phyloP scores from a whole-genome alignment of 2,329 filamentous ascomycete species.

The Torrubiella hemipterigena region DNA sequence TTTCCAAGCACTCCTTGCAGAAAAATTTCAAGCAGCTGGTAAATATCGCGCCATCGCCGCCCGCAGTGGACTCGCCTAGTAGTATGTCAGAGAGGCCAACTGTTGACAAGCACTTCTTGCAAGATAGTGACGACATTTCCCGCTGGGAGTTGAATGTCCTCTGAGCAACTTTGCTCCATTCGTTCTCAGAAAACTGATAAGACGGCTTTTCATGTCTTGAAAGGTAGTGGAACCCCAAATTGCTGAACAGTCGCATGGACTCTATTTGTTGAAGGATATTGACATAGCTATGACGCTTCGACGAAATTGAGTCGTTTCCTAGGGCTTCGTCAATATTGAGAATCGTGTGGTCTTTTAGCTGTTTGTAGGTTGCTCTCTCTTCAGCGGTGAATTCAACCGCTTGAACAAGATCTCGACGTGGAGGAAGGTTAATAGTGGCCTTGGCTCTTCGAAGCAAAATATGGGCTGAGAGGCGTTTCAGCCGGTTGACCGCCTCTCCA shows the following conservation, averaged over 20 bases:
- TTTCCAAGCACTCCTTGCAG: constrained; percentile 17
- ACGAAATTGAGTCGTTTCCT: constrained; percentile 5
- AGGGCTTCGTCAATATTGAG: constrained; percentile 21
- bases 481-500: constrained; percentile 22
- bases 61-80: constrained; percentile 6
- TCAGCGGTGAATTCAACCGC: constrained; percentile 21
- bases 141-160: constrained; percentile 19
- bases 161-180: constrained; percentile 18
- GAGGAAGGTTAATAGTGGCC: constrained; percentile 23
- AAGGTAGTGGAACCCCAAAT: constrained; percentile 29
- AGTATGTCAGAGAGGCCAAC: constrained; percentile 13
- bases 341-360: constrained; percentile 14
- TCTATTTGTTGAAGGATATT: constrained; percentile 34
- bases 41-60: constrained; percentile 14
- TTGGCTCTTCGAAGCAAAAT: constrained; percentile 28
- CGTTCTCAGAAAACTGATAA: too few species aligned
- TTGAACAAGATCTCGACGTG: constrained; percentile 18
- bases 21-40: constrained; percentile 19
- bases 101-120: constrained; percentile 14
- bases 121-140: constrained; percentile 14
- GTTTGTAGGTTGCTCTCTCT: constrained; percentile 24
- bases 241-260: constrained; percentile 30
- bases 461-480: constrained; percentile 24
- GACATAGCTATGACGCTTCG: constrained; percentile 14
- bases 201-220: constrained; percentile 17